Base-by-base conservation (phyloP, 2,329 filamentous ascomycete genomes). In the Fusarium sambucinum region DNA sequence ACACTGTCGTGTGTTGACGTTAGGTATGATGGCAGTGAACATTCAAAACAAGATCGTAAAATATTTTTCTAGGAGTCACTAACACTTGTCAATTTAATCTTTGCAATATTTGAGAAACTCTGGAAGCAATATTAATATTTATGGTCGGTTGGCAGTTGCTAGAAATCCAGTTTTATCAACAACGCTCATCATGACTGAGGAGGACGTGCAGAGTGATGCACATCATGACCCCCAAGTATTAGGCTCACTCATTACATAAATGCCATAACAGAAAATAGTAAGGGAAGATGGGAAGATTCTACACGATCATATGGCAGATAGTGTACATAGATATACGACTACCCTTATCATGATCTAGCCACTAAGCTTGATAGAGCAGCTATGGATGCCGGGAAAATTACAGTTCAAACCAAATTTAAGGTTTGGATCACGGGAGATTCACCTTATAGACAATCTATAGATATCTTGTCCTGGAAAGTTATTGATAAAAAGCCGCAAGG, bases 221-320 rank as follows among this genome's bases (percentile, higher is more conserved):
- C 21, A 25, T 48, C 8, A 16, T 47, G 12, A 27, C 16, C n/a
- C n/a, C 10, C 3, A 16, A 17, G 19, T 17, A 42, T 10, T 48
- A 6, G 7, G 25, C 23, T 16, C 21, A n/a, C 16, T 10, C 5
- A 25, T 35, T 7, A 35, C 11, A 25, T 25, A 19, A n/a, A 13
- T n/a, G 7, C 3, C 11, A 12, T 5, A 1, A n/a, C 9, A 27
- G 3, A 12, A 8, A 6, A 5, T n/a, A 42, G 3, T 4, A 10
- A 27, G 10, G 17, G 12, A n/a, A 4, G 11, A 3, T 27, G 17
- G 3, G 3, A 25, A n/a, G 12, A 17, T 6, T 27, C 11, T n/a
- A 12, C 8, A 8, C 12, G 11, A 16, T 25, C 21, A 41, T 10
- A 38, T 1, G 5, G 9, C 14, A 41, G 21, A 17, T 13, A 17